Conservation (phyloP, 345 rosid species). For the Leavenworthia alabamica region DNA sequence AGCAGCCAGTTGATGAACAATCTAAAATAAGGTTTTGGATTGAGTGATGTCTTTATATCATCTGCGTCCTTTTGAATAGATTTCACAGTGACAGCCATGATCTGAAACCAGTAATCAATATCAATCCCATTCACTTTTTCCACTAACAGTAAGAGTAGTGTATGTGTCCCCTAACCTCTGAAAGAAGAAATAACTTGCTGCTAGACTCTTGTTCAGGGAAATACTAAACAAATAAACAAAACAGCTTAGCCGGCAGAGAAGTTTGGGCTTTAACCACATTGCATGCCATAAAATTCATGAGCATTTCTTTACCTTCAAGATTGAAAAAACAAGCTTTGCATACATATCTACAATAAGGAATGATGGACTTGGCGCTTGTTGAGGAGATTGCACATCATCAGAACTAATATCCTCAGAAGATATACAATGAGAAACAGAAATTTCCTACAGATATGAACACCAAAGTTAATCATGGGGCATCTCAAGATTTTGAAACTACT, state of each 20-base stretch:
- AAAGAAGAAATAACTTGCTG: conserved; percentile 49
- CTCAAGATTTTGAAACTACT: neutral
- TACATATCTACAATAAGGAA: conserved; percentile 81
- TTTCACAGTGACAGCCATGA: conserved; percentile 62
- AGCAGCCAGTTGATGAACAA: conserved; percentile 77
- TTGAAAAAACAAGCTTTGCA: conserved; percentile 71
- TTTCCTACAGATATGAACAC: conserved; percentile 43
- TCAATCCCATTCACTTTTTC: neutral
- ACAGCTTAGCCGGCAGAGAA: conserved; percentile 34
- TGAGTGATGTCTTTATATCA: conserved; percentile 68
- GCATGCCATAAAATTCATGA: conserved; percentile 25
- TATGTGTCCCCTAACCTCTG: conserved; percentile 47
- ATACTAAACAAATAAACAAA: conserved; percentile 31
- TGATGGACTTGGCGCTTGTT: conserved; percentile 60
- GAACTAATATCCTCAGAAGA: conserved; percentile 62
- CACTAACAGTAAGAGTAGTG: neutral
- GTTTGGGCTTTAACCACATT: neutral
- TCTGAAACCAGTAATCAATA: conserved; percentile 39
- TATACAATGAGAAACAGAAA: conserved; percentile 80
- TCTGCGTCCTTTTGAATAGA: conserved; percentile 78
- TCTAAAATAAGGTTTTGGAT: conserved; percentile 93
- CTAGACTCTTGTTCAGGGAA: conserved; percentile 75
- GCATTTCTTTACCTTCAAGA: conserved; percentile 49
- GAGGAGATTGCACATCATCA: conserved; percentile 53
- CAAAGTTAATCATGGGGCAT: neutral